Evolutionary conservation across 2,329 filamentous ascomycete species (phyloP), one percentile per base, ranked within the genome.

Genomic region (Macrophomina phaseolina): DNA sequence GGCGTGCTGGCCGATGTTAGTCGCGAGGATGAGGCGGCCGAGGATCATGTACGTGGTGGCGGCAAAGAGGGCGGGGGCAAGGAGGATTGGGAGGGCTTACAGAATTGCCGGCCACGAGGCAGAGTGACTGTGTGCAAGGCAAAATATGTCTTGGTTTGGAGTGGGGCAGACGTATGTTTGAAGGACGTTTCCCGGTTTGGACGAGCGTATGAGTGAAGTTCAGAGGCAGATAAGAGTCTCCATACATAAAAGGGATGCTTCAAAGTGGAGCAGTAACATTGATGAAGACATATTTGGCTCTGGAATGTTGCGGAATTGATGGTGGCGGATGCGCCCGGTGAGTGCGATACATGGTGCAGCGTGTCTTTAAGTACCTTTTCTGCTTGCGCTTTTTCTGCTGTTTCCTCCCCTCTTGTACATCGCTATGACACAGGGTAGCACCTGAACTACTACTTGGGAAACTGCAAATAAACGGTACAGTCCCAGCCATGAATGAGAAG

Each of bases 51-150:
- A 82, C 46, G 82, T 76, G 0, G 75, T 75, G 7, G 81, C 82
- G 28, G 82, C 81, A 72, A 82, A 81, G 23, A 84, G 77, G 1
- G 81, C 78, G 8, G 82, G 82, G 1, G 77, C 81, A 34, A 83
- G 73, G 1, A 84, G 80, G 55, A 83, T 73, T 38, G 84, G 74
- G 55, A 83, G 70, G 49, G 74, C 75, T 67, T 83, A 79, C 45
- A 84, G 71, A 55, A 82, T 79, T 38, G 4, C 36, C 11, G 36
- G 4, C 36, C 2, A 12, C 36, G 7, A 38, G 48, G 18, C 18
- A 1, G 18, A 30, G 18, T 51, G 23, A 8, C 48, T 30, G 48
- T 51, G 48, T 30, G 11, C 36, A 30, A 23, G 48, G 8, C 18
- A 30, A 23, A 18, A n/a, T n/a, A 5, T n/a, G 45, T 8, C n/a